These are phyloP conservation scores for Cutaneotrichosporon cavernicola DNA, from an alignment of 1,284 basidiomycete genomes.

Conservation along the genomic window DNA sequence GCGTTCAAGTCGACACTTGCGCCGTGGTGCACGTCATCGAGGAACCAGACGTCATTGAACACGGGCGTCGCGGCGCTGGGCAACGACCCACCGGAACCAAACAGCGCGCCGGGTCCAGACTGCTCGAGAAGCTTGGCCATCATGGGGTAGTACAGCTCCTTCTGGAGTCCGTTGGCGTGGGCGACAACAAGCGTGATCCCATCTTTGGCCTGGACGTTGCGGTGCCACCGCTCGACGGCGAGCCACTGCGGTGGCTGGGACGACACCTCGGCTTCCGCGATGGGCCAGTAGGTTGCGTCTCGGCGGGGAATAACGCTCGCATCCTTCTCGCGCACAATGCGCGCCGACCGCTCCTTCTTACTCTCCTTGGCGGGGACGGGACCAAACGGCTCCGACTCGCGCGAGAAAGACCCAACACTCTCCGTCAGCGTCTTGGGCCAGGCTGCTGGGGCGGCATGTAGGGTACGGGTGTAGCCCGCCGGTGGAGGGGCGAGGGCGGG, in stretches of 20 bases:
- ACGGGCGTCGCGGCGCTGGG: not conserved
- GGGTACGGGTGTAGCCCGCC: conserved; percentile 57
- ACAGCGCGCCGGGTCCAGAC: not conserved
- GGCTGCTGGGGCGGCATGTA: conserved; percentile 70
- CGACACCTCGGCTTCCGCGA: conserved; percentile 22
- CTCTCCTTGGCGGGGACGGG: conserved; percentile 21
- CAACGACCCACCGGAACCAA: conserved; percentile 10
- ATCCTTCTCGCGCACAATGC: conserved; percentile 24
- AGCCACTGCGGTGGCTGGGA: conserved; percentile 51
- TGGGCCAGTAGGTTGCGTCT: conserved; percentile 13
- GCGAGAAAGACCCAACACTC: conserved; percentile 36
- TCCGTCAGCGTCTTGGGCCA: conserved; percentile 57
- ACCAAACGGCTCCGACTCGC: conserved; percentile 27
- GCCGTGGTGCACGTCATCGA: conserved; percentile 75
- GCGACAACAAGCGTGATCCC: conserved; percentile 68
- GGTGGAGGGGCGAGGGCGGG: conserved; percentile 35
- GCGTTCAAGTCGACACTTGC: conserved; percentile 70
- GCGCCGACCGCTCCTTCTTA: conserved; percentile 38
- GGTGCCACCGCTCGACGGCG: conserved; percentile 30
- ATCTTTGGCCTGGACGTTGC: conserved; percentile 19
- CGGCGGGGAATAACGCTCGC: not conserved
- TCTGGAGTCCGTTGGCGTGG: conserved; percentile 79
- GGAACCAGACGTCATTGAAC: conserved; percentile 74
- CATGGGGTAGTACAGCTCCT: conserved; percentile 70
- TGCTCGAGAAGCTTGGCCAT: conserved; percentile 55